A percentile compares a stretch with the other conserved stretches of the same genome.
Evolutionary conservation across 257 asterid genomes (phyloP).

Genomic region (Pogostemon cablin): DNA sequence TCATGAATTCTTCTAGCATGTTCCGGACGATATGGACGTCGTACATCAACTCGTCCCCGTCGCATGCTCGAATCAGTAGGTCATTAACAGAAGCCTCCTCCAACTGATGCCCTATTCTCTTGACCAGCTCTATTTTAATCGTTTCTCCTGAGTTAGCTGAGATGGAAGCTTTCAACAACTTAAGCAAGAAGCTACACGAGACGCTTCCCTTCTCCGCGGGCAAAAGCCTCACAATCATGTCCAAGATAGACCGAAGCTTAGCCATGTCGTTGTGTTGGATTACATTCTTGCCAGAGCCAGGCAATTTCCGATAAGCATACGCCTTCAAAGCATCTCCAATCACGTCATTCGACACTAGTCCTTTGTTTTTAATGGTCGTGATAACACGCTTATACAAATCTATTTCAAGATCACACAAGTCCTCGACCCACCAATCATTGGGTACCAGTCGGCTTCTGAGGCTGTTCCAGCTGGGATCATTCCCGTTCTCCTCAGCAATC

Average conservation of each 20-base stretch:
- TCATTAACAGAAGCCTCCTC: constrained; percentile 88
- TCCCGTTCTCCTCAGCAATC: constrained; percentile 71
- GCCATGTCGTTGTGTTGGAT: constrained; percentile 54
- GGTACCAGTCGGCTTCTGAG: constrained; percentile 70
- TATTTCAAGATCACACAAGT: constrained; percentile 77
- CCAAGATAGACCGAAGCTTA: constrained; percentile 59
- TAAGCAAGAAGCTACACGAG: constrained; percentile 84
- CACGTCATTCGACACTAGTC: constrained; percentile 59
- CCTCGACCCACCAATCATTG: constrained; percentile 98
- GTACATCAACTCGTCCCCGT: constrained; percentile 57
- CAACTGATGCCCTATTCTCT: constrained; percentile 78
- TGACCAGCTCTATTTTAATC: constrained; percentile 58
- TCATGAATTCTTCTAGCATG: constrained; percentile 66
- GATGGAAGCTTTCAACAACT: constrained; percentile 74
- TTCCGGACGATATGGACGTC: constrained; percentile 62
- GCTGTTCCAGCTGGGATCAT: constrained; percentile 61
- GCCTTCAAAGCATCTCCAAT: constrained; percentile 93
- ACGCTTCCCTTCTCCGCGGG: constrained; percentile 77
- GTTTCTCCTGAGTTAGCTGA: constrained; percentile 65
- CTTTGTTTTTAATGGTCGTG: constrained; percentile 52
- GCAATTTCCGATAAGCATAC: constrained; percentile 67
- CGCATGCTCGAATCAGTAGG: constrained; percentile 61
- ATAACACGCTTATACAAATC: constrained; percentile 73
- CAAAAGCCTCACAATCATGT: constrained; percentile 70
- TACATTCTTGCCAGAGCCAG: constrained; percentile 63